Evolutionary conservation across 2,329 filamentous ascomycete genomes (phyloP).

Genomic region (Epichloe elymi): DNA sequence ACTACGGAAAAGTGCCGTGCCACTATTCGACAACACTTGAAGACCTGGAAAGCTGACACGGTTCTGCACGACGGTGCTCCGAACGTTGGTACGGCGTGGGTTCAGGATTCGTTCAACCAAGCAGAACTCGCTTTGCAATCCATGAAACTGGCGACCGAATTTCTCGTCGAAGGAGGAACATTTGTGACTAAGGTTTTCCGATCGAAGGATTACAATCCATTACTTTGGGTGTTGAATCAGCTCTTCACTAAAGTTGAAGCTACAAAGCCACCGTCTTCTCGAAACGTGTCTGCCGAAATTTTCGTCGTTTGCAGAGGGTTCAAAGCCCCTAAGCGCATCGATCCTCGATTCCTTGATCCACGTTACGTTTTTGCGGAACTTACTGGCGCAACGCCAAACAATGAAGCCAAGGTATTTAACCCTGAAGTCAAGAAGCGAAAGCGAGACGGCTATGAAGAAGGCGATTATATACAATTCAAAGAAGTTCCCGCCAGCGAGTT

Average conservation of each 20-base stretch:
- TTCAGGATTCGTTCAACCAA: slow-evolving; percentile 96
- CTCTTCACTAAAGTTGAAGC: slow-evolving; percentile 91
- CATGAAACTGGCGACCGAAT: slow-evolving; percentile 89
- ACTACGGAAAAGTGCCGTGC: slow-evolving; percentile 92
- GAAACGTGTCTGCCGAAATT: slow-evolving; percentile 95
- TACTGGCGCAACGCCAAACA: slow-evolving; percentile 74
- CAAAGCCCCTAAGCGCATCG: slow-evolving; percentile 87
- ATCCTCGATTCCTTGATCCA: slow-evolving; percentile 84
- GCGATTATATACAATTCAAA: slow-evolving; percentile 85
- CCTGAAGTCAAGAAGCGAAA: slow-evolving; percentile 96
- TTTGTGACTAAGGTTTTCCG: slow-evolving; percentile 98
- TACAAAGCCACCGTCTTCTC: slow-evolving; percentile 88
- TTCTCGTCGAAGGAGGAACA: slow-evolving; percentile 74
- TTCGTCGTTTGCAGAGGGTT: slow-evolving; percentile 94
- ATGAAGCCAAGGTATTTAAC: slow-evolving; percentile 96
- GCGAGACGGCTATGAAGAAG: slow-evolving; percentile 94
- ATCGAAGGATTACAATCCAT: slow-evolving; percentile 89
- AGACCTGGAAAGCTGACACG: slow-evolving; percentile 91
- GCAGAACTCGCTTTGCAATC: slow-evolving; percentile 84
- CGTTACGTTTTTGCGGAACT: slow-evolving; percentile 85
- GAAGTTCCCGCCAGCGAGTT: slow-evolving; percentile 82
- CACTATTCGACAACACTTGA: slow-evolving; percentile 78
- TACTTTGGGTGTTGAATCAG: slow-evolving; percentile 97
- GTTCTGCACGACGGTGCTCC: slow-evolving; percentile 95
- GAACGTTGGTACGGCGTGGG: slow-evolving; percentile 96